phyloP scores from a whole-genome alignment of 331 rosid genomes.

The Phaseolus coccineus region DNA sequence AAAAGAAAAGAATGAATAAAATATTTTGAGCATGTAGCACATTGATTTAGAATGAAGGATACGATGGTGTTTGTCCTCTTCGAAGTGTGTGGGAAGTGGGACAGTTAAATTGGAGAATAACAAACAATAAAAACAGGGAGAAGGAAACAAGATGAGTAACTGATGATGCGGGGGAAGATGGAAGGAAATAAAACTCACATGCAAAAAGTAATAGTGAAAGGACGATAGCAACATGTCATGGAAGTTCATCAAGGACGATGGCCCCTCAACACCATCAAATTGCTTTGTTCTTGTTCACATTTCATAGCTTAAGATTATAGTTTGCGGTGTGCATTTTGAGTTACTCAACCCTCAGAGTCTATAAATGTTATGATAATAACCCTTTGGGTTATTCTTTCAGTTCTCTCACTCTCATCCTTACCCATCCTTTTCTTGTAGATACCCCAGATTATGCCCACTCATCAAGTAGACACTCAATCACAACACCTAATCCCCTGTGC shows the following conservation, averaged over 20 bases:
- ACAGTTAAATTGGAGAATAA: conserved; percentile 10
- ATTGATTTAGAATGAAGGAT: neutral
- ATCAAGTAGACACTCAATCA: neutral
- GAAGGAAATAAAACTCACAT: conserved; percentile 25
- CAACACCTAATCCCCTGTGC: conserved; percentile 14
- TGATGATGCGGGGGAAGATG: conserved; percentile 22
- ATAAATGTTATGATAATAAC: neutral
- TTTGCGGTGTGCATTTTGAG: neutral
- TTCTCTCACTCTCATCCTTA: neutral
- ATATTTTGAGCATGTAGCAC: conserved; percentile 1
- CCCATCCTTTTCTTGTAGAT: conserved; percentile 12
- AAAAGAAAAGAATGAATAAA: conserved; percentile 19
- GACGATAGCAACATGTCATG: conserved; percentile 24
- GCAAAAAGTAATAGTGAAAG: conserved; percentile 31
- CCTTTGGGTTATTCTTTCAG: neutral
- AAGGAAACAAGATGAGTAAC: conserved; percentile 19
- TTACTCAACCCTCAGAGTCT: too few species aligned
- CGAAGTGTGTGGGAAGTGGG: conserved; percentile 7
- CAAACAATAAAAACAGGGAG: conserved; percentile 19
- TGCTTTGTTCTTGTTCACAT: neutral
- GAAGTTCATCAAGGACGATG: conserved; percentile 10
- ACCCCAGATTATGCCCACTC: conserved; percentile 18
- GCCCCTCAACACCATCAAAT: conserved; percentile 4
- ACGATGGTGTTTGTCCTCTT: neutral
- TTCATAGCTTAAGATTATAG: neutral